These are phyloP conservation scores for Phytomonas serpens DNA, from an alignment of 208 protist genomes.

Conservation along the genomic window DNA sequence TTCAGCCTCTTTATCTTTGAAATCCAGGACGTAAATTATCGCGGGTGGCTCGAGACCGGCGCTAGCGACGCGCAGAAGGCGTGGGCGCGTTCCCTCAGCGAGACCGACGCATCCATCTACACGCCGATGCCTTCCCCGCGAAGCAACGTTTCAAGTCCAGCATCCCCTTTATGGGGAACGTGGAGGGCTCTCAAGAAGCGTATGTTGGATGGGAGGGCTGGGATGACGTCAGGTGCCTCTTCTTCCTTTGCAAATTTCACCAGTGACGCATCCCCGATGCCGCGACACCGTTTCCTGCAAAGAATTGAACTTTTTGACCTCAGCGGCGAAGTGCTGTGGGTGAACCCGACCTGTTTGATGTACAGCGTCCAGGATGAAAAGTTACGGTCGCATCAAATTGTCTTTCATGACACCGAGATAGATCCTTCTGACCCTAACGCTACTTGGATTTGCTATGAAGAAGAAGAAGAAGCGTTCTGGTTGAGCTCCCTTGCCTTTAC, in stretches of 20 bases:
- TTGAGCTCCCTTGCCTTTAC: slow-evolving; percentile 34
- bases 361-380: slow-evolving; percentile 55
- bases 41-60: slow-evolving; percentile 24
- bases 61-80: slow-evolving; percentile 23
- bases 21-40: slow-evolving; percentile 45
- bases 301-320: slow-evolving; percentile 50
- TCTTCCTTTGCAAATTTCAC: background rate
- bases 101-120: slow-evolving; percentile 36
- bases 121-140: slow-evolving; percentile 8
- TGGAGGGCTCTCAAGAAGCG: background rate
- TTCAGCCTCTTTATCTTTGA: slow-evolving; percentile 48
- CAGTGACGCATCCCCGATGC: slow-evolving; percentile 1
- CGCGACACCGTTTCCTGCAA: slow-evolving; percentile 27
- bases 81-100: slow-evolving; percentile 23
- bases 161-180: background rate
- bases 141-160: background rate
- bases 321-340: slow-evolving; percentile 50
- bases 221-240: background rate
- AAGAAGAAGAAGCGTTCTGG: slow-evolving; percentile 55
- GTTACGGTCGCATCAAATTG: slow-evolving; percentile 38
- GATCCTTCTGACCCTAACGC: slow-evolving; percentile 8
- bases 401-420: slow-evolving; percentile 48
- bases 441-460: slow-evolving; percentile 38
- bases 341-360: slow-evolving; percentile 24
- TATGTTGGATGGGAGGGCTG: background rate